phyloP scores from a whole-genome alignment of 139 green algal genomes.

The Chlamydomonas asymmetrica region DNA sequence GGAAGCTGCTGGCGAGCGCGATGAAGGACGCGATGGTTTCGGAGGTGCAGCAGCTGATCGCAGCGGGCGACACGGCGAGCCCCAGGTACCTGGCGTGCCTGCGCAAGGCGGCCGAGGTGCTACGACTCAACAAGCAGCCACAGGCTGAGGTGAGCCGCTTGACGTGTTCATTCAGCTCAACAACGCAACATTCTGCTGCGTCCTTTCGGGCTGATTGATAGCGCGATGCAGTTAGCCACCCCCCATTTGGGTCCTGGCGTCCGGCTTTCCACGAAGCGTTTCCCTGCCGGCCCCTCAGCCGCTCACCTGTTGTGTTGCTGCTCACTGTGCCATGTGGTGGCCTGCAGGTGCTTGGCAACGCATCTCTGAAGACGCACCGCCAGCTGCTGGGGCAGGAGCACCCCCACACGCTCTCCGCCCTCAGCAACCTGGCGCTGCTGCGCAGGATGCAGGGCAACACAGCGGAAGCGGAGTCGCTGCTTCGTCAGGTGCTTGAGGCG shows the following conservation, averaged over 20 bases:
- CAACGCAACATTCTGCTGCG: too few relatives aligned
- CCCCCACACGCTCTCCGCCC: background rate
- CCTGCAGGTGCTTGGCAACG: too few relatives aligned
- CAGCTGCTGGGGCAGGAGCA: slow-evolving; percentile 7
- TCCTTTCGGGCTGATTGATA: too few relatives aligned
- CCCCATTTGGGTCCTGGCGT: too few relatives aligned
- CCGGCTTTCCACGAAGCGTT: too few relatives aligned
- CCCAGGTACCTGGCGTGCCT: slow-evolving; percentile 22
- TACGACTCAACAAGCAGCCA: slow-evolving; percentile 11
- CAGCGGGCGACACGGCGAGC: background rate
- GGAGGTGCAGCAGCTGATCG: slow-evolving; percentile 31
- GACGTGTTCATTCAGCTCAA: too few relatives aligned
- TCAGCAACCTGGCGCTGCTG: slow-evolving; percentile 20
- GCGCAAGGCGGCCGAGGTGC: slow-evolving; percentile 25
- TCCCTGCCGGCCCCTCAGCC: too few relatives aligned
- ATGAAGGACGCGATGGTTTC: slow-evolving; percentile 12
- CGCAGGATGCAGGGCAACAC: background rate
- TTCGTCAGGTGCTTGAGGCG: slow-evolving; percentile 21
- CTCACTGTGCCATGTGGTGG: too few relatives aligned
- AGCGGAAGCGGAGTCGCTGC: slow-evolving; percentile 8
- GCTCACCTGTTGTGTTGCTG: too few relatives aligned
- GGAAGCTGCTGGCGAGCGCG: background rate
- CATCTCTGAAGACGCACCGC: slow-evolving; percentile 26
- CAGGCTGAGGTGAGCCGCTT: slow-evolving; percentile 16
- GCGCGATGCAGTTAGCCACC: too few relatives aligned